A percentile compares a stretch with the other conserved stretches of the same genome.
These are phyloP conservation scores for Carex pumila DNA, from an alignment of 176 grass and related monocot species.

Conservation along the genomic window DNA sequence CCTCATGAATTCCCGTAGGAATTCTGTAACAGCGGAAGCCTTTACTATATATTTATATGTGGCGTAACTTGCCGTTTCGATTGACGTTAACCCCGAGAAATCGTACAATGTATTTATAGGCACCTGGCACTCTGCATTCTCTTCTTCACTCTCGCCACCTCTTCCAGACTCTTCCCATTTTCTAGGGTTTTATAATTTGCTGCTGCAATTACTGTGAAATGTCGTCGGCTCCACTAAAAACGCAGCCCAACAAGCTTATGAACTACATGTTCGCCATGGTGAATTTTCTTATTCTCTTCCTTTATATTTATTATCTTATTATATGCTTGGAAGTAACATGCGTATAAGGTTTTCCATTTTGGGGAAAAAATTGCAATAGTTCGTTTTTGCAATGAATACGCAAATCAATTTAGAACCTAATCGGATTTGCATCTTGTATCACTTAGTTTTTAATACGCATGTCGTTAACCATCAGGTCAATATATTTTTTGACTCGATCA, in stretches of 20 bases:
- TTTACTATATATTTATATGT: too few relatives aligned
- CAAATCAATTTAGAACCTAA: not conserved
- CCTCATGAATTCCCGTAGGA: too few relatives aligned
- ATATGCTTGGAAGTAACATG: not conserved
- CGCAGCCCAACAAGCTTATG: conserved; percentile 43
- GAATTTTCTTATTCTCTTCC: not conserved
- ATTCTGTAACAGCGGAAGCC: too few relatives aligned
- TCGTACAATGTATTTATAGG: too few relatives aligned
- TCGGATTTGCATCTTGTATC: not conserved
- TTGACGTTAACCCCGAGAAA: too few relatives aligned
- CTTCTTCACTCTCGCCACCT: too few relatives aligned
- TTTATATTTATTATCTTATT: not conserved
- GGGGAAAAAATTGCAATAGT: not conserved
- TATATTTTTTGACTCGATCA: not conserved
- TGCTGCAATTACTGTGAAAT: conserved; percentile 16
- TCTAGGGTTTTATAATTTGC: not conserved
- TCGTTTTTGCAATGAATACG: not conserved
- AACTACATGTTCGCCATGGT: conserved; percentile 46
- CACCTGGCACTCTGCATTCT: too few relatives aligned
- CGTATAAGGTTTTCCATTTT: not conserved
- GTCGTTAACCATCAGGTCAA: not conserved
- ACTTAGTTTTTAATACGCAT: not conserved
- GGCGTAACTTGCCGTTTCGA: too few relatives aligned
- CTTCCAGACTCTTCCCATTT: not conserved
- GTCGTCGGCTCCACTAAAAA: conserved; percentile 36